These are phyloP conservation scores for Alternaria conjuncta DNA, from an alignment of 2,329 filamentous ascomycete genomes.

Conservation along the genomic window DNA sequence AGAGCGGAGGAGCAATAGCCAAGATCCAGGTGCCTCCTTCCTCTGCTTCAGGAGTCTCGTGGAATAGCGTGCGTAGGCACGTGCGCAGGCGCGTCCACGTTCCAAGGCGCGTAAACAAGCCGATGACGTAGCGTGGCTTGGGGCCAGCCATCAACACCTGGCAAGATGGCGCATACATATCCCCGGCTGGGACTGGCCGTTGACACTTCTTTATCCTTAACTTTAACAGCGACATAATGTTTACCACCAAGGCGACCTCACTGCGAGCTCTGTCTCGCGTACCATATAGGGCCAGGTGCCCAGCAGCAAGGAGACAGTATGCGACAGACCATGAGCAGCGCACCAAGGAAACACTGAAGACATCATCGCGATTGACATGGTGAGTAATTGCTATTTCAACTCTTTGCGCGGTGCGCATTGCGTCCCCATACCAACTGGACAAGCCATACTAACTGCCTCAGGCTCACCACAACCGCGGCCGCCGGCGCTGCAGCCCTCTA, in stretches of 20 bases:
- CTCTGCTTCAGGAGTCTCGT: background rate
- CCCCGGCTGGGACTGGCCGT: background rate
- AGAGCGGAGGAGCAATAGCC: background rate
- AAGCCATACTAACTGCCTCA: conserved; percentile 6
- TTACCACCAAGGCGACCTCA: conserved; percentile 11
- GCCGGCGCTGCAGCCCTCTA: conserved; percentile 21
- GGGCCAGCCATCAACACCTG: conserved; percentile 10
- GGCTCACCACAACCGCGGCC: conserved; percentile 27
- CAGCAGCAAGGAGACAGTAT: conserved; percentile 21
- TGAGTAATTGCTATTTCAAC: conserved; percentile 6
- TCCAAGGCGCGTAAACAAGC: conserved; percentile 15
- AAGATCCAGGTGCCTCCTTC: background rate
- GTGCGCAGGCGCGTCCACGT: conserved; percentile 7
- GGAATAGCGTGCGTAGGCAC: background rate
- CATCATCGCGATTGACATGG: conserved; percentile 27
- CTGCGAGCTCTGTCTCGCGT: conserved; percentile 16
- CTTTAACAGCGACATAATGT: background rate
- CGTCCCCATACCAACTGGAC: background rate
- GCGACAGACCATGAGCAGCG: conserved; percentile 28
- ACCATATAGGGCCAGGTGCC: conserved; percentile 6
- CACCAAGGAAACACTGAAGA: conserved; percentile 22
- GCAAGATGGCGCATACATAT: conserved; percentile 3
- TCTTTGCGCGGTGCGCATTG: background rate
- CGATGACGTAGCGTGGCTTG: conserved; percentile 20
- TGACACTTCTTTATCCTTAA: background rate